A percentile compares a stretch with the other conserved stretches of the same genome.
These are phyloP conservation scores for Kalaharituber pfeilii DNA, from an alignment of 2,329 filamentous ascomycete species.

Conservation along the genomic window DNA sequence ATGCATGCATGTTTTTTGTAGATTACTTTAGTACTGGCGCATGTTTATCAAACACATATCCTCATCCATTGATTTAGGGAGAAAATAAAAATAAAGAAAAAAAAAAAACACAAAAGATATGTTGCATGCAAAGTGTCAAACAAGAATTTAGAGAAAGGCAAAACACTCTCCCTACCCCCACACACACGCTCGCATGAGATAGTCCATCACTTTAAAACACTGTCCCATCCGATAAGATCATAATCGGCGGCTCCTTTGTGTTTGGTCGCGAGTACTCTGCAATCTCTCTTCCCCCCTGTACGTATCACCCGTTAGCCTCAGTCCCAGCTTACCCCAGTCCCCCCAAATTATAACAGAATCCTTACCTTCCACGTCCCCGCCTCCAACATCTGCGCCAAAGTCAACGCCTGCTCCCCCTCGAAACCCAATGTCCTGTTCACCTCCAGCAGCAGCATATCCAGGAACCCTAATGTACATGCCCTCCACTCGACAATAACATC, in stretches of 20 bases:
- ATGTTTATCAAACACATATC: too few species aligned
- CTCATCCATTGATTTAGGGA: too few species aligned
- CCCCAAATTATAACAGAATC: slow-evolving; percentile 4
- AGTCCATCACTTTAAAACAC: too few species aligned
- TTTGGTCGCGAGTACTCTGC: slow-evolving; percentile 90
- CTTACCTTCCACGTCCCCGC: slow-evolving; percentile 95
- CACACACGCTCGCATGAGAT: too few species aligned
- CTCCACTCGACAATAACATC: slow-evolving; percentile 70
- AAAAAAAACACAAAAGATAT: too few species aligned
- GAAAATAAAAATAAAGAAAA: too few species aligned
- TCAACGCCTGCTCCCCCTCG: slow-evolving; percentile 51
- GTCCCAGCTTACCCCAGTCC: slow-evolving; percentile 3
- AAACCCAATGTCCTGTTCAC: slow-evolving; percentile 53
- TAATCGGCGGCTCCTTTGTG: slow-evolving; percentile 88
- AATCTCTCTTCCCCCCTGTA: slow-evolving; percentile 74
- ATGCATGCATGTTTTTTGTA: too few species aligned
- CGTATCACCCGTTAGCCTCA: slow-evolving; percentile 21
- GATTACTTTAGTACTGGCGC: too few species aligned
- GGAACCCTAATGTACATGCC: slow-evolving; percentile 54
- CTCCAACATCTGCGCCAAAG: slow-evolving; percentile 74
- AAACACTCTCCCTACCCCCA: too few species aligned
- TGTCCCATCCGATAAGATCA: slow-evolving; percentile 90
- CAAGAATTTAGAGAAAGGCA: too few species aligned
- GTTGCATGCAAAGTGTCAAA: too few species aligned
- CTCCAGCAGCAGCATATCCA: slow-evolving; percentile 52